Evolutionary conservation across 2,329 filamentous ascomycete genomes (phyloP), one percentile per base, ranked within the genome.

Genomic region (Colletotrichum aenigma): DNA sequence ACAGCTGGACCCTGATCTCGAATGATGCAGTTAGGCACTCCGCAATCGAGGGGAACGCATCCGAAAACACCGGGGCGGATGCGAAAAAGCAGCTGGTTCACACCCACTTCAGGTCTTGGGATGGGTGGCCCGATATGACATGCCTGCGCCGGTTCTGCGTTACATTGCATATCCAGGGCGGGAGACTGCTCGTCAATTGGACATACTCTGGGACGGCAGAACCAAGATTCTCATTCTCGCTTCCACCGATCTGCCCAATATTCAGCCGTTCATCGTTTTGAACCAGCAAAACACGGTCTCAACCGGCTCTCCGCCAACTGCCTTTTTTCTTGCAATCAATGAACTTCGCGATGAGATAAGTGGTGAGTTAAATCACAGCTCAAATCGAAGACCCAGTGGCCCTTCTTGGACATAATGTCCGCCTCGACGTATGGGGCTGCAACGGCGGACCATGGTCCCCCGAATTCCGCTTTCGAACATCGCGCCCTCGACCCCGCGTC

Each of bases 401-500:
- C 34, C 48, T 56, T 65, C 43, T 48, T 48, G 48, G 70, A 34
- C 34, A 38, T 34, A 9, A 52, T n/a, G 7, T 74, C 64, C 74
- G 65, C 64, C 48, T 74, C 48, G 12, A 36, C 56, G 15, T 52
- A 60, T 65, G 62, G 70, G 74, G 65, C 70, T 73, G 70, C n/a
- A 60, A 66, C 58, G 70, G 65, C 74, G 74, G 74, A 76, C n/a
- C 64, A 28, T 74, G 12, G 58, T 36, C 34, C 70, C 62, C 74
- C 74, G 74, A 71, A 60, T 48, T 26, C 74, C 74, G 58, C 70
- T 58, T 76, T 76, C 34, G 74, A 72, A 52, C 64, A 69, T 38
- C 36, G 34, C 48, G 34, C 36, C 58, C 26, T 55, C 56, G 28
- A 60, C 70, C 70, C 70, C 74, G 74, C 70, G 69, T 64, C 32